Percentiles rank a stretch among this genome's conserved stretches.
Evolutionary conservation across 495 filamentous ascomycete genomes (phyloP).

Genomic region (Lentithecium fluviatile): DNA sequence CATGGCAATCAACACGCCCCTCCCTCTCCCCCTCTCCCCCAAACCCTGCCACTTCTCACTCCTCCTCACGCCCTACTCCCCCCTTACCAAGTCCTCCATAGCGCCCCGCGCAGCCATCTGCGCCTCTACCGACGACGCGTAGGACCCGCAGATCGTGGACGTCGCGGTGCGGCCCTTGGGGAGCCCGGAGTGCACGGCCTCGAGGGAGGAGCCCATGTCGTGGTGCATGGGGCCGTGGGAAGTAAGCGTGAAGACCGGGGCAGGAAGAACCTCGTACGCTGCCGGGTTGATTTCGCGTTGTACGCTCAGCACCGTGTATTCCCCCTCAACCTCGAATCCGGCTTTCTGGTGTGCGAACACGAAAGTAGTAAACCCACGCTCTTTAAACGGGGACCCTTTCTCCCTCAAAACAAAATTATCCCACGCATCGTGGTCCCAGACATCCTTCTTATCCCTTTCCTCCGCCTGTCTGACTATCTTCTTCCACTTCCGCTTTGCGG

Average conservation of each 20-base stretch:
- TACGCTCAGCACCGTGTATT: background rate
- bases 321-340: background rate
- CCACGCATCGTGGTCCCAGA: no score
- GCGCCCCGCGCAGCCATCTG: background rate
- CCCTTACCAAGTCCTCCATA: conserved; percentile 3
- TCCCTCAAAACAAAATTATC: no score
- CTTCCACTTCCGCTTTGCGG: background rate
- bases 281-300: background rate
- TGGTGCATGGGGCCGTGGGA: background rate
- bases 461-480: background rate
- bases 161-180: background rate
- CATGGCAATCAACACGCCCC: background rate
- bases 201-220: background rate
- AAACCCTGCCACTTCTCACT: background rate
- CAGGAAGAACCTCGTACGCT: background rate
- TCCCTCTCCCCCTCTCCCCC: background rate
- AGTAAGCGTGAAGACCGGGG: background rate
- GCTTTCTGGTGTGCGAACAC: background rate
- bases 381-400: background rate
- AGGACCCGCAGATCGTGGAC: background rate
- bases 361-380: background rate
- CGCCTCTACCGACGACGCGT: background rate
- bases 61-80: background rate
- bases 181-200: background rate
- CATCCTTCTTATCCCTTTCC: background rate